Evolutionary conservation across 2,329 filamentous ascomycete genomes (phyloP).

Genomic region (Gliomastix tumulicola): DNA sequence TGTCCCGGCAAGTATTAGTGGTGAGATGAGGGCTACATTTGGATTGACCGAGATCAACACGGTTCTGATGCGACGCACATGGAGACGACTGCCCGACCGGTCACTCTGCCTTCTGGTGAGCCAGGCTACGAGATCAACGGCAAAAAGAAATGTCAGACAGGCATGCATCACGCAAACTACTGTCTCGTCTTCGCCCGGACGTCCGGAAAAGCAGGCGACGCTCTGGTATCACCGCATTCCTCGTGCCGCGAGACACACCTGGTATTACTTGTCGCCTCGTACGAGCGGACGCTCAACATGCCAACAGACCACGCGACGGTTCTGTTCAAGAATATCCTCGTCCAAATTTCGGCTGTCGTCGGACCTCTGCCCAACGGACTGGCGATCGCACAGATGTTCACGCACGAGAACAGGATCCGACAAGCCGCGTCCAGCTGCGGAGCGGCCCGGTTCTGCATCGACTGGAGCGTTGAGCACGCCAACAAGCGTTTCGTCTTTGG

Average conservation of each 20-base stretch:
- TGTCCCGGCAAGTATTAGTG: constrained; percentile 5
- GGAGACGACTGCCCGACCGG: constrained; percentile 6
- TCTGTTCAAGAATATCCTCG: constrained; percentile 4
- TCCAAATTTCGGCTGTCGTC: constrained; percentile 5
- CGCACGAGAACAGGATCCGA: constrained; percentile 10
- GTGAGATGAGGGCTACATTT: constrained; percentile 5
- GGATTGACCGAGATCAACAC: constrained; percentile 10
- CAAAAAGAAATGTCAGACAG: constrained; percentile 11
- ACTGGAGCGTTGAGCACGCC: constrained; percentile 7
- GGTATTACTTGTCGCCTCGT: constrained; percentile 7
- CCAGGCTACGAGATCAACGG: constrained; percentile 8
- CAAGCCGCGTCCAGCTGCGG: constrained; percentile 9
- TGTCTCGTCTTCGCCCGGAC: constrained; percentile 10
- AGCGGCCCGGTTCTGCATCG: constrained; percentile 8
- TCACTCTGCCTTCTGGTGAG: constrained; percentile 4
- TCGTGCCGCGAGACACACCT: constrained; percentile 5
- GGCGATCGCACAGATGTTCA: constrained; percentile 10
- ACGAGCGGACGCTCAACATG: constrained; percentile 11
- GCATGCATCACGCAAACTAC: constrained; percentile 7
- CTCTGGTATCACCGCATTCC: constrained; percentile 8
- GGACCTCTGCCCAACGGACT: constrained; percentile 6
- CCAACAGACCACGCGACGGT: constrained; percentile 10
- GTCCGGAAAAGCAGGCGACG: constrained; percentile 7
- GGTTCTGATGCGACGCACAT: constrained; percentile 10
- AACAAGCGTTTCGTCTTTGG: constrained; percentile 8